Conservation (phyloP, 495 filamentous ascomycete genomes). For the Podospora pseudopauciseta region DNA sequence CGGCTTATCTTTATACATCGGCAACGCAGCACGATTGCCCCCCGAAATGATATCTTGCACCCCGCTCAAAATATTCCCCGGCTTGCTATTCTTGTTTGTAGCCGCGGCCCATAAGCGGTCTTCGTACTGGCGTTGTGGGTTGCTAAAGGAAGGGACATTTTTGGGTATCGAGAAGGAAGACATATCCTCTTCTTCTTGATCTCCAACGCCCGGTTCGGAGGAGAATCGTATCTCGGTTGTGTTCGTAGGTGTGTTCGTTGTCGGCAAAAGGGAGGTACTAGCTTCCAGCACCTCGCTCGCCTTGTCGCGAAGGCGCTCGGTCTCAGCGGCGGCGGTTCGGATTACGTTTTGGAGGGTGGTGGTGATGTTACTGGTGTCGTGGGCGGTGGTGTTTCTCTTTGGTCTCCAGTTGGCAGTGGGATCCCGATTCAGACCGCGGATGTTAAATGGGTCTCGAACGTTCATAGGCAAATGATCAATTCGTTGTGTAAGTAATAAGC, state of each 20-base stretch:
- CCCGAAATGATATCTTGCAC: slow-evolving; percentile 47
- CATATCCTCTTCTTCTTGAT: slow-evolving; percentile 48
- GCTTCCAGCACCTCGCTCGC: slow-evolving; percentile 15
- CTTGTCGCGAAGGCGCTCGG: slow-evolving; percentile 19
- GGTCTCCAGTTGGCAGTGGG: slow-evolving; percentile 19
- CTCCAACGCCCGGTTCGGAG: neutral
- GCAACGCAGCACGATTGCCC: slow-evolving; percentile 58
- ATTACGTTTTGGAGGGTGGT: slow-evolving; percentile 17
- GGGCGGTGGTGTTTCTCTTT: slow-evolving; percentile 10
- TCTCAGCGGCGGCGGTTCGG: slow-evolving; percentile 19
- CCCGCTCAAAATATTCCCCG: slow-evolving; percentile 37
- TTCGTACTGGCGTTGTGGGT: slow-evolving; percentile 64
- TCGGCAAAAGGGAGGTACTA: slow-evolving; percentile 1
- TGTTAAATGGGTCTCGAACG: slow-evolving; percentile 23
- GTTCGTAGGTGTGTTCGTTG: neutral
- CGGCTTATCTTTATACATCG: slow-evolving; percentile 99
- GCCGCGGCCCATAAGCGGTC: slow-evolving; percentile 62
- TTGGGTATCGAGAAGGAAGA: slow-evolving; percentile 58
- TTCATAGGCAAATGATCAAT: slow-evolving; percentile 15
- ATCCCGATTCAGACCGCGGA: slow-evolving; percentile 15
- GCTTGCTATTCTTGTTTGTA: slow-evolving; percentile 1
- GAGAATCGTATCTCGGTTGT: neutral
- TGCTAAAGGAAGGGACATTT: slow-evolving; percentile 67
- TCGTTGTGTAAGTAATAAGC: neutral
- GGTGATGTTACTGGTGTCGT: slow-evolving; percentile 4